These are phyloP conservation scores for Astrocystis sublimbata DNA, from an alignment of 495 filamentous ascomycete species.

Conservation along the genomic window DNA sequence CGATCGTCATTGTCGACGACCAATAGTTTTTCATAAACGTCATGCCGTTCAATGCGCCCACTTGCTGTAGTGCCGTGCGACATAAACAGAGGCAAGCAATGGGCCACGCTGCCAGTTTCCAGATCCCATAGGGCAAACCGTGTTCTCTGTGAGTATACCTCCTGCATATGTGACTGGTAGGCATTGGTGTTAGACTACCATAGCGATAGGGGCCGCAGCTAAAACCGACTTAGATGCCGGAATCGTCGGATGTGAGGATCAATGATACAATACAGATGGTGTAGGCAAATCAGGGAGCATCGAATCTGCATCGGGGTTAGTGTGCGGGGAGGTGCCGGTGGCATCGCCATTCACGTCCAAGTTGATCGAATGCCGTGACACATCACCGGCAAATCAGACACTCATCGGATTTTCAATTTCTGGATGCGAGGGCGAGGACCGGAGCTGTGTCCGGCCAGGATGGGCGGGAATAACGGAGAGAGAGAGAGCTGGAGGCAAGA, in stretches of 20 bases:
- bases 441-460: constrained; percentile 2
- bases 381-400: constrained; percentile 14
- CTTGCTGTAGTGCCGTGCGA: neutral
- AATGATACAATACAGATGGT: neutral
- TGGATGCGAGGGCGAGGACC: neutral
- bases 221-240: no score
- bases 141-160: no score
- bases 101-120: neutral
- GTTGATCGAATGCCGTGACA: constrained; percentile 15
- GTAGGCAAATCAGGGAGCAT: constrained; percentile 1
- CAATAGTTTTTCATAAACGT: neutral
- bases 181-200: no score
- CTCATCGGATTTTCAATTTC: neutral
- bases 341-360: constrained; percentile 6
- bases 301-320: neutral
- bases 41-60: neutral
- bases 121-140: no score
- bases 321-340: constrained; percentile 13
- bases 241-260: constrained; percentile 5
- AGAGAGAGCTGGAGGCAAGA: neutral
- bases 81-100: neutral
- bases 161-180: no score
- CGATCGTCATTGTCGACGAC: neutral
- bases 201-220: no score
- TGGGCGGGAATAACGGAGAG: neutral